Base-by-base conservation (phyloP, 164 flowering plant species). In the Sedum album region DNA sequence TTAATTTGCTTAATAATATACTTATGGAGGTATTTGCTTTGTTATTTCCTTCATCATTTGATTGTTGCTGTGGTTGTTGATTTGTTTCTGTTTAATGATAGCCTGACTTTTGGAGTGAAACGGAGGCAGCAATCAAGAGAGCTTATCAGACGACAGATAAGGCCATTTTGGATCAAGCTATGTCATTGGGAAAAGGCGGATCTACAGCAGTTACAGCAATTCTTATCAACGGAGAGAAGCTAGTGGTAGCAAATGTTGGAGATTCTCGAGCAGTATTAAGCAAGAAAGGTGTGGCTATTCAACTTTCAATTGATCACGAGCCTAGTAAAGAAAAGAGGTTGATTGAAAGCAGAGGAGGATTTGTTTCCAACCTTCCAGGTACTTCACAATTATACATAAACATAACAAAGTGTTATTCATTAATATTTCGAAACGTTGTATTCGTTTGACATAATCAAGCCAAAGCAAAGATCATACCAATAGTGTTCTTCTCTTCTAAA, bases 191-290 rank as follows among this genome's bases (percentile, higher is more conserved):
- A 23, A 85, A 71, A 79, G 97, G 97, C 55, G 96, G 94, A 6
- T 92, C 97, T 67, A 86, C 96, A 35, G 97, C 96, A 21, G 94
- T 92, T 0, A 92, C 97, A 3, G 96, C 89, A n/a, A 85, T 92
- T 64, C 67, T 92, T 21, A 80, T 91, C 48, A 81, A 91, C 68
- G 78, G 81, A 21, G 76, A 80, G 62, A 84, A 77, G 70, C 77
- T 87, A 21, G 76, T 82, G 5, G 88, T 85, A 13, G 88, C 86
- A 39, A 87, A 83, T 79, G 86, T 87, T 23, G 91, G 91, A 23
- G 91, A 85, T 73, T 87, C 88, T 69, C 78, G 89, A 13, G 92
- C 89, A 69, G 85, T 87, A 18, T 69, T 85, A 18, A 75, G 71
- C 73, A 78, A 75, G 74, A 87, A 79, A 64, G 88, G 89, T 20